Base-by-base conservation (phyloP, 1,284 basidiomycete genomes). In the Sanghuangporus baumii region DNA sequence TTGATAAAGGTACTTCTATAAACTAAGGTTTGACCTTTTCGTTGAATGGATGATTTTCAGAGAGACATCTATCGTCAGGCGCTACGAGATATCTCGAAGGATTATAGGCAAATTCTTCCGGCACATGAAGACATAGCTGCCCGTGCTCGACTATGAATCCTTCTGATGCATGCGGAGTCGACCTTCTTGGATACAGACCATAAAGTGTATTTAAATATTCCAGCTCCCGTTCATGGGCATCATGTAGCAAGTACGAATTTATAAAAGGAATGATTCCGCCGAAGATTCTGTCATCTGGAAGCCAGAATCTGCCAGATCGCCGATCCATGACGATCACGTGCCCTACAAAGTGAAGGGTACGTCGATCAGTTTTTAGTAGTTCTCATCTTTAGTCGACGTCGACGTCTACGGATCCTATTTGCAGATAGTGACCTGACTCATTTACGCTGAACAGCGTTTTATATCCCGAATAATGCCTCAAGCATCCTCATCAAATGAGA, bases 1-100 rank as follows among this genome's bases (percentile, higher is more conserved):
- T 62, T 70, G 36, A 81, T 83, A 71, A 83, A 82, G 72, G 75
- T 77, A 59, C 38, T 74, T 40, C 34, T 18, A 5, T 38, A 23
- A 47, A 20, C 38, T 16, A n/a, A 16, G 20, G 43, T 36, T 41
- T 16, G 6, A 38, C 41, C 23, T 20, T 20, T 20, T 34, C 51
- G 5, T 38, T 36, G 16, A 18, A 46, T 7, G 20, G 8, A 7
- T 18, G 31, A 23, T 37, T 51, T 51, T 34, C 34, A 64, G 62
- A 56, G 38, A 34, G 54, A 54, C 5, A 37, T 64, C n/a, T 60
- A 64, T 57, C 38, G 57, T 6, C 58, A 54, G 12, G 36, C 58
- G 5, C 58, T 64, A 14, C 38, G 56, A 38, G 62, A 64, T n/a
- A 60, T 64, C 41, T 36, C 48, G 16, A 50, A 64, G 47, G 58